These are phyloP conservation scores for Hypomyces rosellus DNA, from an alignment of 2,329 filamentous ascomycete species.

Conservation along the genomic window DNA sequence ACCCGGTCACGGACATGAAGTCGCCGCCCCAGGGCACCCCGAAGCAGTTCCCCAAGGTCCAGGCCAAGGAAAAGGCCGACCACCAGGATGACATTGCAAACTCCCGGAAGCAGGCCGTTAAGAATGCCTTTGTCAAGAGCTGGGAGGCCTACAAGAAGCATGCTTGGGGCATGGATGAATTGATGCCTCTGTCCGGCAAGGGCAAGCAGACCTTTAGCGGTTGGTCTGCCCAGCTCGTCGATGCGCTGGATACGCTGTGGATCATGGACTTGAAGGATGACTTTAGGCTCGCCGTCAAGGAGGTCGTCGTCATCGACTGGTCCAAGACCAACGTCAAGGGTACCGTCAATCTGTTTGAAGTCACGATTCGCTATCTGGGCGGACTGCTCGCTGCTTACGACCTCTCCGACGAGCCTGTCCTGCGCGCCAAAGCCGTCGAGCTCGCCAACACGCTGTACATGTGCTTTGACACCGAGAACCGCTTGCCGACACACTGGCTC, in stretches of 20 bases:
- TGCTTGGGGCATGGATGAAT: slow-evolving; percentile 52
- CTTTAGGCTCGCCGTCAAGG: slow-evolving; percentile 44
- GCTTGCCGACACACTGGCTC: slow-evolving; percentile 42
- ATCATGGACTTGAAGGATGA: slow-evolving; percentile 54
- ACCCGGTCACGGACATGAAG: slow-evolving; percentile 27
- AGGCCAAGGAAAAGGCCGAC: slow-evolving; percentile 26
- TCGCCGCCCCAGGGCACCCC: slow-evolving; percentile 30
- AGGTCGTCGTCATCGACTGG: slow-evolving; percentile 50
- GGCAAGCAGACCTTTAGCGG: slow-evolving; percentile 44
- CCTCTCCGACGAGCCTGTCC: slow-evolving; percentile 38
- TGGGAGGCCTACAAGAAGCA: slow-evolving; percentile 48
- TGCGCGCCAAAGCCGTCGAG: slow-evolving; percentile 46
- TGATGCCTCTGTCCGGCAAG: slow-evolving; percentile 42
- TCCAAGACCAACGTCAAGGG: slow-evolving; percentile 36
- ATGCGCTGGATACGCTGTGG: slow-evolving; percentile 52
- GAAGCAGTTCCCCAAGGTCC: slow-evolving; percentile 38
- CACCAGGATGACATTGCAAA: slow-evolving; percentile 30
- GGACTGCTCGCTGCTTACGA: slow-evolving; percentile 48
- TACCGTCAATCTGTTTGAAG: slow-evolving; percentile 54
- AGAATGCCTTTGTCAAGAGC: slow-evolving; percentile 35
- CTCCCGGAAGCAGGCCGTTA: slow-evolving; percentile 32
- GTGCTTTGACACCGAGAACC: slow-evolving; percentile 49
- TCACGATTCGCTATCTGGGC: slow-evolving; percentile 51
- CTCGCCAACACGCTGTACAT: slow-evolving; percentile 48
- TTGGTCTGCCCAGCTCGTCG: slow-evolving; percentile 54